These are phyloP conservation scores for Fragilariopsis cylindrus DNA, from an alignment of 108 stramenopile species.

Conservation along the genomic window DNA sequence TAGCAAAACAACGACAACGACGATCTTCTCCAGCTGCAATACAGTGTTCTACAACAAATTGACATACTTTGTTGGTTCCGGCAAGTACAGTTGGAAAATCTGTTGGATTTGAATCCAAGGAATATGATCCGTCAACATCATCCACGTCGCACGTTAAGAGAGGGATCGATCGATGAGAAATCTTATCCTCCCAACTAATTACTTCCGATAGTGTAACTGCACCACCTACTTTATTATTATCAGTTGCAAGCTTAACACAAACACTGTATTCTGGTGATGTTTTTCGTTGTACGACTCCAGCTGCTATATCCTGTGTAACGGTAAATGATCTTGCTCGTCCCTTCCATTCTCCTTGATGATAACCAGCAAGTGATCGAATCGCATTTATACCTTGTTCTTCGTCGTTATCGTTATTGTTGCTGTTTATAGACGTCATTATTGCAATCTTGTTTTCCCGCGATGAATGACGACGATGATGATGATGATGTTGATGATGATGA, in stretches of 20 bases:
- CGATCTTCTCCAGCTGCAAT: constrained; percentile 62
- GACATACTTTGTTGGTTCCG: constrained; percentile 33
- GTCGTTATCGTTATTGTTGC: constrained; percentile 2
- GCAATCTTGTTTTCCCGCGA: neutral
- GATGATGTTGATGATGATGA: too few species aligned
- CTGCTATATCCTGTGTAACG: constrained; percentile 66
- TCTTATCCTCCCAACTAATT: constrained; percentile 40
- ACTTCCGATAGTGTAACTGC: constrained; percentile 44
- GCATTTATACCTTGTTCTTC: constrained; percentile 42
- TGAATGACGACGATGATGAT: too few species aligned
- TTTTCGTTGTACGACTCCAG: constrained; percentile 59
- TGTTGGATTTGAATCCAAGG: constrained; percentile 26
- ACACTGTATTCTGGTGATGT: constrained; percentile 51
- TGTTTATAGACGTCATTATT: neutral
- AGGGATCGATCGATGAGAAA: constrained; percentile 6
- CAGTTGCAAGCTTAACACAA: constrained; percentile 49
- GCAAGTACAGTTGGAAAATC: constrained; percentile 39
- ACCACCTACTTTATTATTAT: neutral
- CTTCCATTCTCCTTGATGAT: constrained; percentile 58
- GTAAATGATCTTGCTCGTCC: constrained; percentile 63
- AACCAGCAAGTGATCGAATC: constrained; percentile 40
- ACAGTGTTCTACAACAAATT: constrained; percentile 70
- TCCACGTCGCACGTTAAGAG: constrained; percentile 55
- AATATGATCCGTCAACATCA: constrained; percentile 71
- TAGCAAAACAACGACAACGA: constrained; percentile 57